A percentile compares a stretch with the other conserved stretches of the same genome.
These are phyloP conservation scores for Mucuna pruriens DNA, from an alignment of 306 rosid species.

Conservation along the genomic window DNA sequence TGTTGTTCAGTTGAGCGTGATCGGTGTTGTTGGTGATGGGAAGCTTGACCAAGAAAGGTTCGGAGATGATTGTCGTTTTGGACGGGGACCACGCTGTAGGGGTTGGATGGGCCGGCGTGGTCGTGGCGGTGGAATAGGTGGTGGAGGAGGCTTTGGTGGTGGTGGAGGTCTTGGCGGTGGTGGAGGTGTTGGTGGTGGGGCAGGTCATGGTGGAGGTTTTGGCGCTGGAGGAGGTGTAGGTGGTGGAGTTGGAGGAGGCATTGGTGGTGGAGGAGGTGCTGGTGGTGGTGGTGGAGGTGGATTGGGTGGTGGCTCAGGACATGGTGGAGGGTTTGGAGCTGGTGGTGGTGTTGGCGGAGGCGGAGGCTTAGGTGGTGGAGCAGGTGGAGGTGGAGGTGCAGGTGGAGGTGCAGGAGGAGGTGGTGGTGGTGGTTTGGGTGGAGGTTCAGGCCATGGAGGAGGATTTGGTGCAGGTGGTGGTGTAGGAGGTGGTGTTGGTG, in stretches of 20 bases:
- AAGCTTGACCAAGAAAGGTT: conserved; percentile 55
- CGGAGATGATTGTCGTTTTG: conserved; percentile 58
- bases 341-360: conserved; percentile 48
- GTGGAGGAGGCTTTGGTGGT: conserved; percentile 43
- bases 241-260: conserved; percentile 44
- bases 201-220: conserved; percentile 31
- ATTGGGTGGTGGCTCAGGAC: conserved; percentile 43
- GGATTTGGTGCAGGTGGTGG: conserved; percentile 59
- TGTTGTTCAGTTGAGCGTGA: conserved; percentile 58
- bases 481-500: conserved; percentile 36
- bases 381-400: conserved; percentile 39
- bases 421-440: conserved; percentile 45
- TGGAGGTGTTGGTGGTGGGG: conserved; percentile 35
- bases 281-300: conserved; percentile 42
- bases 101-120: conserved; percentile 57
- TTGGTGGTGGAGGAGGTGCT: conserved; percentile 20
- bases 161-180: conserved; percentile 41
- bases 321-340: conserved; percentile 48
- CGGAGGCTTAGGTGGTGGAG: conserved; percentile 37
- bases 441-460: conserved; percentile 47
- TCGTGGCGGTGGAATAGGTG: conserved; percentile 36
- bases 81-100: conserved; percentile 58
- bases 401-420: no score
- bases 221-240: conserved; percentile 39
- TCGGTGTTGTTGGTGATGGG: conserved; percentile 55